A percentile compares a stretch with the other conserved stretches of the same genome.
These are phyloP conservation scores for Thermothielavioides terrestris DNA, from an alignment of 495 filamentous ascomycete species.

Conservation along the genomic window DNA sequence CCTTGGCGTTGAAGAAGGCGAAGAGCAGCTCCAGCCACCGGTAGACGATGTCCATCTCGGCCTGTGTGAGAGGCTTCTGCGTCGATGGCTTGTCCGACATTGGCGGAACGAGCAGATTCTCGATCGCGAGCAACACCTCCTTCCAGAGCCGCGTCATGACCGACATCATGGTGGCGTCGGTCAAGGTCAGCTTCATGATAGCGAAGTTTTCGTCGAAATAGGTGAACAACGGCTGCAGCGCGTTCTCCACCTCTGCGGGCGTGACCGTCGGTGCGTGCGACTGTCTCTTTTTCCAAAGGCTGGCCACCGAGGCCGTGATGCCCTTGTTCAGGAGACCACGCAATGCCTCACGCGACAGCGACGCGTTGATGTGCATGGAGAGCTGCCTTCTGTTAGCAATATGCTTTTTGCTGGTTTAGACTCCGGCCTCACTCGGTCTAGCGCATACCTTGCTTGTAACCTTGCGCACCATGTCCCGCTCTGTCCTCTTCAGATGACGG, in stretches of 20 bases:
- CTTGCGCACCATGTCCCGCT: conserved; percentile 94
- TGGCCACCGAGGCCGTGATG: conserved; percentile 70
- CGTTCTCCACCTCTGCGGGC: conserved; percentile 65
- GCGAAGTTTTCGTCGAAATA: conserved; percentile 99
- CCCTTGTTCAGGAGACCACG: conserved; percentile 63
- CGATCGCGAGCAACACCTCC: conserved; percentile 86
- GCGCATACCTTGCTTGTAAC: conserved; percentile 87
- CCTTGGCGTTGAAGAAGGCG: conserved; percentile 89
- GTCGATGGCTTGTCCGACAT: conserved; percentile 90
- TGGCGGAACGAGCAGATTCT: conserved; percentile 84
- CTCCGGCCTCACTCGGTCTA: background rate
- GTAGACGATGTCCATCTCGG: conserved; percentile 91
- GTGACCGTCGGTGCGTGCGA: conserved; percentile 51
- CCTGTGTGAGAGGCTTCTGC: conserved; percentile 76
- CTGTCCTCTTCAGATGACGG: conserved; percentile 84
- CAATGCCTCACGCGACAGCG: conserved; percentile 73
- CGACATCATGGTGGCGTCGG: conserved; percentile 84
- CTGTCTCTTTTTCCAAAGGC: conserved; percentile 57
- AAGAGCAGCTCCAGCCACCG: conserved; percentile 89
- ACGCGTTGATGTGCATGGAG: conserved; percentile 88
- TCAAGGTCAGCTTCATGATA: conserved; percentile 95
- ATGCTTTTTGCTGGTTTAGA: background rate
- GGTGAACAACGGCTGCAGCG: conserved; percentile 78
- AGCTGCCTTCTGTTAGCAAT: conserved; percentile 46
- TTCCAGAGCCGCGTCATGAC: conserved; percentile 99